A percentile compares a stretch with the other conserved stretches of the same genome.
Conservation (phyloP, 176 grass and related monocot genomes). For the Phragmites australis region DNA sequence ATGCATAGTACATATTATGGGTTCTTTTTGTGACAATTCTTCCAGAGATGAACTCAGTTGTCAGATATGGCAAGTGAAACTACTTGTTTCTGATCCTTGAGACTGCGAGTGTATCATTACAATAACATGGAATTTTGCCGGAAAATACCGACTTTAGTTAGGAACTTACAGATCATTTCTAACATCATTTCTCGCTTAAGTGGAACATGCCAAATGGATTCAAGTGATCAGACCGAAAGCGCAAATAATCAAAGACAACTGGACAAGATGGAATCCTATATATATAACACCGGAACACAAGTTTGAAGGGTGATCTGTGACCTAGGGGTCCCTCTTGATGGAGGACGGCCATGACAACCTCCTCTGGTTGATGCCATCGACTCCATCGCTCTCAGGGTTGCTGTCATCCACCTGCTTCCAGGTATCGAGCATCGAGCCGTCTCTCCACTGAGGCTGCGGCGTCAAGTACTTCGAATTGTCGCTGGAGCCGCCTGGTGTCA, state of each 20-base stretch:
- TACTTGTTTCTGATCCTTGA: not conserved
- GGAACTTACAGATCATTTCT: conserved; percentile 1
- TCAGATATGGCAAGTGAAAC: not conserved
- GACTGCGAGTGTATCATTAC: not conserved
- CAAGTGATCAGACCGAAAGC: not conserved
- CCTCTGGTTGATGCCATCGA: conserved; percentile 57
- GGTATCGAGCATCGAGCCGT: conserved; percentile 40
- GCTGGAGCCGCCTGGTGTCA: conserved; percentile 45
- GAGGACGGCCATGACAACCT: conserved; percentile 75
- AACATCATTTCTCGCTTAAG: conserved; percentile 1
- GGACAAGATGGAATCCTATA: not conserved
- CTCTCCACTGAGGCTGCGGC: conserved; percentile 54
- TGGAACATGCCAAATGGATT: not conserved
- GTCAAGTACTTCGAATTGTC: conserved; percentile 67
- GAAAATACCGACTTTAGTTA: not conserved
- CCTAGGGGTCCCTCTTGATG: conserved; percentile 61
- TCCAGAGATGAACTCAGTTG: not conserved
- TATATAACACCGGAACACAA: not conserved
- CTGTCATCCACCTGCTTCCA: conserved; percentile 54
- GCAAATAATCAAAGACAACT: not conserved
- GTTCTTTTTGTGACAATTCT: not conserved
- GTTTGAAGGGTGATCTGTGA: not conserved
- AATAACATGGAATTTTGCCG: not conserved
- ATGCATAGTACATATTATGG: not conserved
- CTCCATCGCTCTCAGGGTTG: conserved; percentile 35